Evolutionary conservation across 192 early-diverging fungal genomes (phyloP).

Genomic region (Coemansia sp.): DNA sequence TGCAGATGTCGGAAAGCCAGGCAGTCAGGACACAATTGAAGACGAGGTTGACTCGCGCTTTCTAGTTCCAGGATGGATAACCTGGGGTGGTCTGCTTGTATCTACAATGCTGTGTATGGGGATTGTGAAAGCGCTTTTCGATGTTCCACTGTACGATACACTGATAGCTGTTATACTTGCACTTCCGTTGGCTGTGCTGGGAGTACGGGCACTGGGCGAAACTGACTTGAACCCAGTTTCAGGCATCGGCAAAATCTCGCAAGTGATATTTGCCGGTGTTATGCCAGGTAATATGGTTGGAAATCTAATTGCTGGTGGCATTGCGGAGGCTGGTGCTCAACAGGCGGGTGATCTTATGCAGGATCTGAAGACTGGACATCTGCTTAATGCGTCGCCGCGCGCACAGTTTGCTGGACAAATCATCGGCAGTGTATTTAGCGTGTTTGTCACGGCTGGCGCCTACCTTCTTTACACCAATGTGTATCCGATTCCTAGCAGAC

Average conservation of each 20-base stretch:
- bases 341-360: constrained; percentile 75
- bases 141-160: constrained; percentile 65
- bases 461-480: constrained; percentile 68
- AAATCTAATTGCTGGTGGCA: constrained; percentile 76
- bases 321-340: constrained; percentile 73
- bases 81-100: constrained; percentile 62
- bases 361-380: constrained; percentile 84
- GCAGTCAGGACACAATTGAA: constrained; percentile 5
- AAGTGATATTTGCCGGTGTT: constrained; percentile 78
- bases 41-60: constrained; percentile 45
- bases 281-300: constrained; percentile 68
- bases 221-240: constrained; percentile 83
- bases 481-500: constrained; percentile 67
- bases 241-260: constrained; percentile 81
- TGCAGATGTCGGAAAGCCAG: not conserved
- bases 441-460: constrained; percentile 67
- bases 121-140: constrained; percentile 66
- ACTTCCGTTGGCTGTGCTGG: constrained; percentile 72
- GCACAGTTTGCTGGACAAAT: constrained; percentile 84
- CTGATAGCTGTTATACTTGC: constrained; percentile 70
- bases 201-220: constrained; percentile 77
- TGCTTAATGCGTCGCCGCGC: constrained; percentile 76
- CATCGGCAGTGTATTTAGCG: constrained; percentile 73
- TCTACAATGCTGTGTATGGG: constrained; percentile 64
- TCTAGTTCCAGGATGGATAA: constrained; percentile 63